A percentile compares a stretch with the other conserved stretches of the same genome.
phyloP scores from a whole-genome alignment of 768 basidiomycete genomes.

The Lentinula boryana region DNA sequence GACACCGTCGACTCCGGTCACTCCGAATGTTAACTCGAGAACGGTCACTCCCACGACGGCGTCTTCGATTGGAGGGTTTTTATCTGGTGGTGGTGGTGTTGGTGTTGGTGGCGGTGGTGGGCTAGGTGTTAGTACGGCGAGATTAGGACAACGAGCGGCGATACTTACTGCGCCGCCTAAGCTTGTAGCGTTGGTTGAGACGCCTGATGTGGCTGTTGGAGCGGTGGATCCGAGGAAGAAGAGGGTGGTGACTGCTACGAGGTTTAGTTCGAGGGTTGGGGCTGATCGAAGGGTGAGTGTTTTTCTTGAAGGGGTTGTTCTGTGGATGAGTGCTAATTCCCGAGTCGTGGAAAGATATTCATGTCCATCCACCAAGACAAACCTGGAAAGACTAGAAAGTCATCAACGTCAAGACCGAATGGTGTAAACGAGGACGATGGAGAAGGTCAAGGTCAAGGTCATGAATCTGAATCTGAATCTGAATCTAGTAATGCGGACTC shows the following conservation, averaged over 20 bases:
- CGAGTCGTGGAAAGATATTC: conserved; percentile 48
- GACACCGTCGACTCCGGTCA: conserved; percentile 37
- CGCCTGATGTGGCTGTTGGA: conserved; percentile 85
- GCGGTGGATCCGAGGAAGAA: conserved; percentile 82
- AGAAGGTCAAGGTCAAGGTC: conserved; percentile 1
- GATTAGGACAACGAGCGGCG: conserved; percentile 59
- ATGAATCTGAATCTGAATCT: no score
- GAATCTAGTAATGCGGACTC: no score
- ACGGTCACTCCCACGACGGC: conserved; percentile 33
- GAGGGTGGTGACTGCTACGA: conserved; percentile 79
- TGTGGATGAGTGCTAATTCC: not conserved
- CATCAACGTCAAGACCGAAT: not conserved
- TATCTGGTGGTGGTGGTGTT: conserved; percentile 11
- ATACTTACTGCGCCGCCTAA: conserved; percentile 81
- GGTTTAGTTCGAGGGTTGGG: conserved; percentile 79
- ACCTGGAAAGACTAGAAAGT: conserved; percentile 14
- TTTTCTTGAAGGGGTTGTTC: not conserved
- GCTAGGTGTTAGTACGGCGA: conserved; percentile 30
- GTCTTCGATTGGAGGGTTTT: conserved; percentile 15
- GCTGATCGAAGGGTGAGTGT: conserved; percentile 72
- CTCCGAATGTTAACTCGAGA: conserved; percentile 35
- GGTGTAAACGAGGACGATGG: conserved; percentile 10
- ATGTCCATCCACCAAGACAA: conserved; percentile 77
- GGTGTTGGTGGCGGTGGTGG: conserved; percentile 10
- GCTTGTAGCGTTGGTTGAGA: conserved; percentile 77